Conservation (phyloP, 1,284 basidiomycete species). For the Coniferiporia weirii region DNA sequence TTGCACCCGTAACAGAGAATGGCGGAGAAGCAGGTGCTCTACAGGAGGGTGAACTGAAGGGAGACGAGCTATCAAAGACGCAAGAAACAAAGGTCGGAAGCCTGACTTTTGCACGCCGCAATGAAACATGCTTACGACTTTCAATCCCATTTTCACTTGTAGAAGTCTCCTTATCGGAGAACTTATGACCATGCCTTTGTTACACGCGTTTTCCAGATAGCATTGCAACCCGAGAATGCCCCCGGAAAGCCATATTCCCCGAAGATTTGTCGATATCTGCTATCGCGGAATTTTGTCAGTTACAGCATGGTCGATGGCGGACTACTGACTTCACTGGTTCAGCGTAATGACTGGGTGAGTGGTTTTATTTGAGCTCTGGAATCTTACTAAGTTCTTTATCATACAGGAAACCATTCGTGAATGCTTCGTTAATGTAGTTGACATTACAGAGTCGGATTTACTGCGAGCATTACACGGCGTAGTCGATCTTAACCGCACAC, state of each 20-base stretch:
- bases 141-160: not conserved
- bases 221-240: slow-evolving; percentile 38
- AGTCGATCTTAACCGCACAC: slow-evolving; percentile 31
- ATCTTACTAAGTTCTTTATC: not conserved
- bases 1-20: slow-evolving; percentile 1
- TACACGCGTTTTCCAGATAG: slow-evolving; percentile 44
- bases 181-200: slow-evolving; percentile 48
- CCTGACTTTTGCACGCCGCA: not conserved
- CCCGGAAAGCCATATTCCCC: slow-evolving; percentile 40
- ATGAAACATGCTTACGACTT: not conserved
- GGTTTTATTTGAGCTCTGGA: not conserved
- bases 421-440: slow-evolving; percentile 48
- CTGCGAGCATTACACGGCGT: slow-evolving; percentile 45
- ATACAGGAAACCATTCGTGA: slow-evolving; percentile 48
- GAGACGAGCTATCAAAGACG: not conserved
- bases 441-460: slow-evolving; percentile 59
- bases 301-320: slow-evolving; percentile 56
- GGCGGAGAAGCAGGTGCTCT: slow-evolving; percentile 12
- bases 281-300: slow-evolving; percentile 49
- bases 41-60: slow-evolving; percentile 6
- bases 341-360: slow-evolving; percentile 63
- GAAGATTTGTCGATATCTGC: slow-evolving; percentile 49
- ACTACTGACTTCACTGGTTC: slow-evolving; percentile 44
- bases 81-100: not conserved
- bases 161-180: not conserved